Conservation (phyloP, 345 rosid genomes). For the Melaleuca alternifolia region DNA sequence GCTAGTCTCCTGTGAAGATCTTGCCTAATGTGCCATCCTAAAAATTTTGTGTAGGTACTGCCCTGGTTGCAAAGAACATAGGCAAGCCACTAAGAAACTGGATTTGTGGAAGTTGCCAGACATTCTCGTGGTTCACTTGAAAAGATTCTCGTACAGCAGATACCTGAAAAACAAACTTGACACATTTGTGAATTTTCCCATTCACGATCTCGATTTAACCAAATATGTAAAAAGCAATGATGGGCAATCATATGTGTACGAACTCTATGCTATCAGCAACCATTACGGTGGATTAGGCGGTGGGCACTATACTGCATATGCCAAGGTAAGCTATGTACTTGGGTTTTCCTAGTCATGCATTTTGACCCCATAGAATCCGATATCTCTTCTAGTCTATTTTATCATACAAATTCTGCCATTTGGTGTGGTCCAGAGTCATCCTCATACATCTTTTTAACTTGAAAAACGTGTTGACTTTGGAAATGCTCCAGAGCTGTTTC, state of each 20-base stretch:
- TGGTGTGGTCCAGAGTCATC: background rate
- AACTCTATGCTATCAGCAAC: slow-evolving; percentile 84
- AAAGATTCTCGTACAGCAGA: slow-evolving; percentile 84
- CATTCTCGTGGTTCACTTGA: slow-evolving; percentile 77
- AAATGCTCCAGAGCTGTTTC: background rate
- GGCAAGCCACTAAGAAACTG: slow-evolving; percentile 86
- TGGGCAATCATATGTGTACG: slow-evolving; percentile 50
- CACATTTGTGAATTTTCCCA: slow-evolving; percentile 72
- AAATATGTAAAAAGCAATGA: slow-evolving; percentile 56
- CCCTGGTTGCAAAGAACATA: slow-evolving; percentile 79
- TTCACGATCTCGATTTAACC: slow-evolving; percentile 70
- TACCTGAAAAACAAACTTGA: slow-evolving; percentile 73
- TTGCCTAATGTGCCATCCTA: background rate
- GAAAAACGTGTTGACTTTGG: background rate
- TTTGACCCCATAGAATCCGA: background rate
- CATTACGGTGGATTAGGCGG: slow-evolving; percentile 93
- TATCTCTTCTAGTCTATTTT: background rate
- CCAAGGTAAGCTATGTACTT: slow-evolving; percentile 43
- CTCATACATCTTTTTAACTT: background rate
- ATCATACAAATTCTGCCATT: background rate
- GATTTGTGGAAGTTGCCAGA: slow-evolving; percentile 93
- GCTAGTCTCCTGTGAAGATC: background rate
- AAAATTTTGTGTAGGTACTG: slow-evolving; percentile 54
- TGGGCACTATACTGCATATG: slow-evolving; percentile 91
- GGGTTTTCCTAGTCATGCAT: background rate